These are phyloP conservation scores for Termitomyces bulborhizus DNA, from an alignment of 768 basidiomycete species.

Conservation along the genomic window DNA sequence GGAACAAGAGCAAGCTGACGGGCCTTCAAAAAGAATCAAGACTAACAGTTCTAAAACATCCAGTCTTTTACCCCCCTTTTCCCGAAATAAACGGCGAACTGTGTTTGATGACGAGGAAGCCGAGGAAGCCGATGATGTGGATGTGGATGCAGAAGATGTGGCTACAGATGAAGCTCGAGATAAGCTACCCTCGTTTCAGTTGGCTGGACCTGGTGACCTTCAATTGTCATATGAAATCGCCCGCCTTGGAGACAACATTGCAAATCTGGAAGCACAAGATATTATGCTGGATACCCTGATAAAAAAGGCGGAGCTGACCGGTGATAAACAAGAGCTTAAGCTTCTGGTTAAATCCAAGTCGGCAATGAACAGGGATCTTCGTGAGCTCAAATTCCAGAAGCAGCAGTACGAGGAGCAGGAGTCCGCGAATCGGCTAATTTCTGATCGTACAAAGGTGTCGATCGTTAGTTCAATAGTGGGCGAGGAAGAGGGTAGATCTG, in stretches of 20 bases:
- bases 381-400: conserved; percentile 85
- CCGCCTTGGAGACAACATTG: conserved; percentile 70
- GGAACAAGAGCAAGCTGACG: conserved; percentile 47
- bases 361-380: conserved; percentile 74
- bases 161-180: conserved; percentile 34
- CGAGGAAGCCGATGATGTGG: conserved; percentile 40
- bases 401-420: conserved; percentile 93
- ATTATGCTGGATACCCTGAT: conserved; percentile 81
- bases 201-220: conserved; percentile 85
- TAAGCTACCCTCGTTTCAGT: conserved; percentile 52
- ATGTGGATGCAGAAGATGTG: conserved; percentile 35
- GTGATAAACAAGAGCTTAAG: conserved; percentile 79
- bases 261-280: conserved; percentile 74
- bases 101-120: conserved; percentile 36
- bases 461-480: conserved; percentile 80
- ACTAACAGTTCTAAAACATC: conserved; percentile 2
- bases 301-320: conserved; percentile 92
- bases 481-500: conserved; percentile 83
- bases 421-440: conserved; percentile 78
- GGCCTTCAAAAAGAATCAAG: neutral
- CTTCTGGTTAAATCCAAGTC: conserved; percentile 79
- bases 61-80: neutral
- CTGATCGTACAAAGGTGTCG: conserved; percentile 76
- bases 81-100: conserved; percentile 19
- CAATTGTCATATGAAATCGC: conserved; percentile 84